Evolutionary conservation across 2,329 filamentous ascomycete genomes (phyloP).

Genomic region (Coniella lustricola): DNA sequence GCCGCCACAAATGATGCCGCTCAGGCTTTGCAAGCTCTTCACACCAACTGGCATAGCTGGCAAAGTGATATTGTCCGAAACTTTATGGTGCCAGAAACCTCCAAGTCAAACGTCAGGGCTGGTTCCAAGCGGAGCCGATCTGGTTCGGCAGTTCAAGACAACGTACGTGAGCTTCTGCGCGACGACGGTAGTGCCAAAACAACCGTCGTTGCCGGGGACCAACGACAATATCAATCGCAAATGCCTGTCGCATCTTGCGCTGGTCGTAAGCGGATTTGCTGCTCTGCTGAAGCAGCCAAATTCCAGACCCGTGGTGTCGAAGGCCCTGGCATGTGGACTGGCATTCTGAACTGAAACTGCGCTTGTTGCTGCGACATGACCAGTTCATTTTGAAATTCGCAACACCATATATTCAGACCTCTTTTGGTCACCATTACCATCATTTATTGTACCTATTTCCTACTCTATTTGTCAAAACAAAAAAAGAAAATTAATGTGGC

Average conservation of each 20-base stretch:
- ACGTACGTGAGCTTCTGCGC: conserved; percentile 56
- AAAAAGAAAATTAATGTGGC: background rate
- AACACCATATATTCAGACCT: background rate
- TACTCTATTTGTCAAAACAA: background rate
- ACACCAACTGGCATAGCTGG: conserved; percentile 40
- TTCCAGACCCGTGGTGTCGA: conserved; percentile 40
- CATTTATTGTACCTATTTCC: conserved; percentile 6
- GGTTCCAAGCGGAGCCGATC: conserved; percentile 55
- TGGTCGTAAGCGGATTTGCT: conserved; percentile 60
- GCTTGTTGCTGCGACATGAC: background rate
- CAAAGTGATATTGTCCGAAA: conserved; percentile 19
- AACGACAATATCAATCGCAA: conserved; percentile 32
- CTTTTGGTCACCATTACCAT: conserved; percentile 2
- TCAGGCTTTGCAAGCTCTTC: conserved; percentile 52
- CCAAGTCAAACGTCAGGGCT: too few relatives aligned
- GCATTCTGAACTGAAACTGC: conserved; percentile 47
- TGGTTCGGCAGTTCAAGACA: conserved; percentile 56
- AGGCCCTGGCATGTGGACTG: conserved; percentile 61
- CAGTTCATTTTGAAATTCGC: background rate
- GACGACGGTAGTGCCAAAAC: conserved; percentile 27
- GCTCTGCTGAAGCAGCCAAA: conserved; percentile 49
- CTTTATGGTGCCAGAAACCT: conserved; percentile 27
- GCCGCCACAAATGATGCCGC: conserved; percentile 48
- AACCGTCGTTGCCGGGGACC: conserved; percentile 26
- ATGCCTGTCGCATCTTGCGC: conserved; percentile 35